phyloP scores from a whole-genome alignment of 2,329 filamentous ascomycete genomes.

The Apiospora pterosperma region DNA sequence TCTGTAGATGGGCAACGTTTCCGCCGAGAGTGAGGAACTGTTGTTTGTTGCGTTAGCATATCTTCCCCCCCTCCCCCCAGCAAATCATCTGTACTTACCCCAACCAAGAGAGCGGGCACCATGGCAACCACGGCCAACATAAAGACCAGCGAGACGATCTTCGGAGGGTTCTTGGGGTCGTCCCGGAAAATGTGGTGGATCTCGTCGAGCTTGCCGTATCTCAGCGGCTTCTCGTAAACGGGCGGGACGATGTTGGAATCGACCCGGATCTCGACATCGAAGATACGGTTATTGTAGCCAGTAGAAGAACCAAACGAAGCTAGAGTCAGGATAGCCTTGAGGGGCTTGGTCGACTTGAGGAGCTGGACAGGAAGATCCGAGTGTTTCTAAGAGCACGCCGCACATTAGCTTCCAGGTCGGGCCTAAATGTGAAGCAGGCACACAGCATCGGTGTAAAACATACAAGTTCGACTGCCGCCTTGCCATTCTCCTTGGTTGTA shows the following conservation, averaged over 20 bases:
- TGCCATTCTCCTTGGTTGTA: constrained; percentile 81
- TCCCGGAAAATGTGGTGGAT: constrained; percentile 88
- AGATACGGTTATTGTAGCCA: constrained; percentile 66
- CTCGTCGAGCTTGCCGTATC: constrained; percentile 80
- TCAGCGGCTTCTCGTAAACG: constrained; percentile 63
- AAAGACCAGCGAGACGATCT: constrained; percentile 76
- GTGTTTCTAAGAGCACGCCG: constrained; percentile 58
- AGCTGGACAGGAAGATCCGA: constrained; percentile 88
- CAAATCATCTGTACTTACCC: constrained; percentile 48
- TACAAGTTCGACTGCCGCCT: constrained; percentile 82
- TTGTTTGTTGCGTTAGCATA: constrained; percentile 13
- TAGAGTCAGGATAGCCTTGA: constrained; percentile 79
- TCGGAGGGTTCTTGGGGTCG: constrained; percentile 77
- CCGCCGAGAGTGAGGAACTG: constrained; percentile 81
- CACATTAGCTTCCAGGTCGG: background rate
- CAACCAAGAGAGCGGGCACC: constrained; percentile 68
- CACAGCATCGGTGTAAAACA: constrained; percentile 29
- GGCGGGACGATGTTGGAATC: constrained; percentile 60
- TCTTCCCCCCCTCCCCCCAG: background rate
- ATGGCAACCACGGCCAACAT: constrained; percentile 68
- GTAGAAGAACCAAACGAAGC: constrained; percentile 78
- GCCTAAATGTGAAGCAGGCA: background rate
- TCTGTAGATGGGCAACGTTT: constrained; percentile 74
- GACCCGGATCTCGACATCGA: constrained; percentile 65
- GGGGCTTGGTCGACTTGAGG: constrained; percentile 60